These are phyloP conservation scores for Xylaria castorea DNA, from an alignment of 495 filamentous ascomycete genomes.

Conservation along the genomic window DNA sequence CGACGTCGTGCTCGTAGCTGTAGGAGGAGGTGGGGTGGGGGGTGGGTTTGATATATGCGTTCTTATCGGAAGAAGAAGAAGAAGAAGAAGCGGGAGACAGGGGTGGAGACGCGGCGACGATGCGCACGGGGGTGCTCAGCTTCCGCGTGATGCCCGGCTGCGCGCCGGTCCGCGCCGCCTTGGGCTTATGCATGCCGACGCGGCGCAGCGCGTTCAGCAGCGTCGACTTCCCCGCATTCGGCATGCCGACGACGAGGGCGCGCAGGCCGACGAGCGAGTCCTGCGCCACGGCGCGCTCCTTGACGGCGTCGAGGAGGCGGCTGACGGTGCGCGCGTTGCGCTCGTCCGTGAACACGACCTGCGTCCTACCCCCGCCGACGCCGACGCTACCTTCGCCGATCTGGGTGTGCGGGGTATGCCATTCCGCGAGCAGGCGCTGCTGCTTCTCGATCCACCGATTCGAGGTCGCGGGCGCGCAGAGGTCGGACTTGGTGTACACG, in stretches of 20 bases:
- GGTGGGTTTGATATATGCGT: neutral
- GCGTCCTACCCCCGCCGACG: constrained; percentile 40
- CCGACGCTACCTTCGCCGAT: neutral
- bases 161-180: constrained; percentile 81
- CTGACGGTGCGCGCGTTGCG: constrained; percentile 49
- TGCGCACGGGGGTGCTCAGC: constrained; percentile 81
- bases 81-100: neutral
- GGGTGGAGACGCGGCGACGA: constrained; percentile 45
- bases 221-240: constrained; percentile 92
- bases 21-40: constrained; percentile 28
- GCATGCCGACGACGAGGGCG: constrained; percentile 93
- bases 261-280: constrained; percentile 65
- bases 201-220: constrained; percentile 85
- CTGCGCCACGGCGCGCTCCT: constrained; percentile 37
- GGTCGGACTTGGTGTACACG: constrained; percentile 90
- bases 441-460: constrained; percentile 28
- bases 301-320: constrained; percentile 44
- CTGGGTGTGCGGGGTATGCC: constrained; percentile 37
- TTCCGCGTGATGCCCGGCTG: constrained; percentile 91
- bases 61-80: neutral
- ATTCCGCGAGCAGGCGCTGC: constrained; percentile 48
- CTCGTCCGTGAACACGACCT: constrained; percentile 41
- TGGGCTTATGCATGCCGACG: constrained; percentile 61
- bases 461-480: constrained; percentile 54
- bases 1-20: constrained; percentile 47